Evolutionary conservation across 257 asterid species (phyloP), one percentile per base, ranked within the genome.

Genomic region (Anisodus acutangulus): DNA sequence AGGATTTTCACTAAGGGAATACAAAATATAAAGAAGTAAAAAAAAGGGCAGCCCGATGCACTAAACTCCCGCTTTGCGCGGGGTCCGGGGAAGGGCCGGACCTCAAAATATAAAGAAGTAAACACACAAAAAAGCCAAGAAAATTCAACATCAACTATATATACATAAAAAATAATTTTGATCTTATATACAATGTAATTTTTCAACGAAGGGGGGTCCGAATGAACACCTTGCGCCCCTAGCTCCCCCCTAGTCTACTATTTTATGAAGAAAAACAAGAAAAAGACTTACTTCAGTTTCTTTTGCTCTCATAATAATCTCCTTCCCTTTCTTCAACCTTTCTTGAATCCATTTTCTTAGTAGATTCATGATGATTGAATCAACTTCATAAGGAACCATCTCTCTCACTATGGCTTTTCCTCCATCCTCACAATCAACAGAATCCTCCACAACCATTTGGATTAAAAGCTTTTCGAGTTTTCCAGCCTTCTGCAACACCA

Each of bases 371-470:
- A 91, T 90, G 55, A 92, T 86, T 0, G 94, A 86, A n/a, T 95
- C 99, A 13, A 91, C 95, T 85, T 95, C 99, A 53, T 91, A 97
- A 0, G 98, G 98, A 53, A 86, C 85, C 96, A 97, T 97, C 85
- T 97, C 98, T 78, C 93, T 88, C 10, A 92, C 93, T 39, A 95
- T 84, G 6, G 97, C 89, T 87, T 92, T 97, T 64, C 98, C 97
- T 39, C 98, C 98, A 80, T 97, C 98, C 81, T 93, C 97, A 69
- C 97, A 92, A 8, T 97, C 98, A 13, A 64, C 95, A 0, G 98
- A 93, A 57, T 95, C 97, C 84, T 93, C 98, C 1, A 93, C 97
- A 71, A 89, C 94, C 95, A 94, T 91, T 16, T 97, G 98, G 12
- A 97, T 90, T 86, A 97, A 37, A 7, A 64, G 84, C 55, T 94